Evolutionary conservation across 495 filamentous ascomycete genomes (phyloP), one percentile per base, ranked within the genome.

Genomic region (Echria macrotheca): DNA sequence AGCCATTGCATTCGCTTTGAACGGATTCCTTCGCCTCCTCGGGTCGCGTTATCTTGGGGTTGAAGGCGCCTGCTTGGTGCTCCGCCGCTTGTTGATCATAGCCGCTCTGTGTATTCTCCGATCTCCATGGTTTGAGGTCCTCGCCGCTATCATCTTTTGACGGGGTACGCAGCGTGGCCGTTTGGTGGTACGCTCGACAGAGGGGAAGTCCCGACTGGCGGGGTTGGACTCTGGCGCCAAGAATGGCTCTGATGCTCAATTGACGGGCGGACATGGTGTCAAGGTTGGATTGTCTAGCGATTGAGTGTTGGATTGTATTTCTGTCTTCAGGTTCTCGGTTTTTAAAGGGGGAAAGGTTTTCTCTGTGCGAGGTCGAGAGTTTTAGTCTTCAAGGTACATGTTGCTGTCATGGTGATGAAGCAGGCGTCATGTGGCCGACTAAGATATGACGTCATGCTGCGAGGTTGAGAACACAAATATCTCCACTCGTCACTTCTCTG

Each of bases 121-220:
- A 56, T 19, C 54, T 18, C 11, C 61, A 56, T 14, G 71, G 71
- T 38, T 68, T 70, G 36, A 76, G 49, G 3, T 63, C 61, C 24
- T 69, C 55, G 57, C 74, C 69, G 55, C 65, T 61, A 46, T 65
- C 54, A 28, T 71, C 64, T 37, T 71, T 71, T 55, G 65, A 67
- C 5, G 67, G 46, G 1, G n/a, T 28, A 10, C 23, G 12, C 7
- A 14, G 25, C n/a, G 14, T 39, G n/a, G 21, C 9, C 15, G 7
- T 39, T 9, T 10, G 22, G 5, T 48, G 35, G 24, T 25, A 48
- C 18, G 44, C 17, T 12, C 32, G 44, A 35, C 12, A n/a, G 12
- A 36, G 9, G 44, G 44, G 31, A 8, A 36, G 12, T 18, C 12
- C 2, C n/a, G n/a, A n/a, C 5, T 21, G 6, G 44, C 31, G 11